Conservation (phyloP, 345 rosid genomes). For the Populus tremula region DNA sequence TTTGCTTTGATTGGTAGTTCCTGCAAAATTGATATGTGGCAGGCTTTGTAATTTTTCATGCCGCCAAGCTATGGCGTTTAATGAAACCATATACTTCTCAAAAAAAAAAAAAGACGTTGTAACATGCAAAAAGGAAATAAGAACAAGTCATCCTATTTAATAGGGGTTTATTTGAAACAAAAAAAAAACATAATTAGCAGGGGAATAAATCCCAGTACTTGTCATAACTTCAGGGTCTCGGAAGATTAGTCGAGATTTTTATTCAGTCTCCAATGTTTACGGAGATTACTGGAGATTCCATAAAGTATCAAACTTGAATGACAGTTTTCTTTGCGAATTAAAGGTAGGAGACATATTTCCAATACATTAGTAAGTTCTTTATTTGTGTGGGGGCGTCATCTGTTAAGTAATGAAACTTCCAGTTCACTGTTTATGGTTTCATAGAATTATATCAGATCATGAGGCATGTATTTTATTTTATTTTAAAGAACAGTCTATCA, state of each 20-base stretch:
- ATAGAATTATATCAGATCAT: not conserved
- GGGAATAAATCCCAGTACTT: too few relatives aligned
- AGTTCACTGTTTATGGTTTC: not conserved
- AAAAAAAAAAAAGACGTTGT: too few relatives aligned
- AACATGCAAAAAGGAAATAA: too few relatives aligned
- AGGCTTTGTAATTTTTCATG: too few relatives aligned
- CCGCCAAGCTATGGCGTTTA: too few relatives aligned
- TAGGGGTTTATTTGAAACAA: too few relatives aligned
- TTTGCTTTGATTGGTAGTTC: too few relatives aligned
- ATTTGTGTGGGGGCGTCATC: not conserved
- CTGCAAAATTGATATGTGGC: too few relatives aligned
- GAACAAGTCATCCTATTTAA: too few relatives aligned
- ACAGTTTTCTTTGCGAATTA: slow-evolving; percentile 11
- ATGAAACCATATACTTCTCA: too few relatives aligned
- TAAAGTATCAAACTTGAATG: not conserved
- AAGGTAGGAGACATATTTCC: slow-evolving; percentile 9
- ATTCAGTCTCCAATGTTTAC: not conserved
- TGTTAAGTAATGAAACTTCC: not conserved
- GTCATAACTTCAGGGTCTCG: too few relatives aligned
- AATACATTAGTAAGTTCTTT: not conserved
- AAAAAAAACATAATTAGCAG: too few relatives aligned
- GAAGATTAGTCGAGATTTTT: not conserved
- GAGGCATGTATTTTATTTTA: not conserved
- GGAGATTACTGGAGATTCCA: not conserved
- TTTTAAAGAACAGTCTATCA: not conserved